Base-by-base conservation (phyloP, 805 yeast species). In the Candida jianshihensis region DNA sequence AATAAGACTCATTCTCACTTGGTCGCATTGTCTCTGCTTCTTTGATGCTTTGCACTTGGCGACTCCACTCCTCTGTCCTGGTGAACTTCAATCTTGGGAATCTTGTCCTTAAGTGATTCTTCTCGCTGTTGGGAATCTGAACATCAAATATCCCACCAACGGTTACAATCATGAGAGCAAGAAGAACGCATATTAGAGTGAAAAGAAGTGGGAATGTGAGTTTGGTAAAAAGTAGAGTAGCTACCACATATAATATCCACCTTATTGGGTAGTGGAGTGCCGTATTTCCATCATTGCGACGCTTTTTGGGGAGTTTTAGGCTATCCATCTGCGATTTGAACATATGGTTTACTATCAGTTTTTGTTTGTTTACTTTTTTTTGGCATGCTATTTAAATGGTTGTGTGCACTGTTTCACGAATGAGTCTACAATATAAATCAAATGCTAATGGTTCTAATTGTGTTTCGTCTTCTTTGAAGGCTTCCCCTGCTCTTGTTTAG, bases 81-180 rank as follows among this genome's bases (percentile, higher is more conserved):
- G 62, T 55, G 48, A 59, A 60, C 15, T 34, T 32, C 20, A 60
- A 29, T 25, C 51, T 40, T 12, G 54, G 54, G 31, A 53, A 48
- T 30, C 36, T 37, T 1, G 26, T 4, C 5, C 47, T 33, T 1
- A 44, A 14, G 4, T 26, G 32, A 3, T 4, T 19, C 3, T 29
- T 38, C 1, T 38, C 42, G 3, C 26, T 21, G 20, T 35, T 43
- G 16, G 47, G 41, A 5, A 39, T 30, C 8, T 32, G 14, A 0
- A 48, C 26, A 3, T 38, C 4, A 8, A 36, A 30, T 1, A 43
- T 26, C 1, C 39, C 37, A 6, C 19, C n/a, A 2, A 30, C 17
- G 17, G 13, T 15, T 4, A 21, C 13, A 6, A 7, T 12, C 9
- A 31, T 24, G 21, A 18, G 11, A 6, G 31, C 19, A 16, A 18